Base-by-base conservation (phyloP, 805 yeast species). In the Candida bentonensis region DNA sequence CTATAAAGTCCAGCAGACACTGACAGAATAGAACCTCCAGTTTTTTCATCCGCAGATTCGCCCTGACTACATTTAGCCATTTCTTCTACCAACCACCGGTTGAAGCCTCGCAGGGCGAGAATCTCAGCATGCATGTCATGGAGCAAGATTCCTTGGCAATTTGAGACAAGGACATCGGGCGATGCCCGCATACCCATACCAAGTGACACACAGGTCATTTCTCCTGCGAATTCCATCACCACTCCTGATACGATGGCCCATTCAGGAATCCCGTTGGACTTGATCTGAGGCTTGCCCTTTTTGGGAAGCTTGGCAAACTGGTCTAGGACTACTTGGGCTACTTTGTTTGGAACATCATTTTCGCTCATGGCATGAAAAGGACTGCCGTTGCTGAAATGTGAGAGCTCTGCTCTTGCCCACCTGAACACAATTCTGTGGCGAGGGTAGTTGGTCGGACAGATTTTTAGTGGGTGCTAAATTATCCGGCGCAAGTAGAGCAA, bases 41-140 rank as follows among this genome's bases (percentile, higher is more conserved):
- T 42, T 13, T 27, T 22, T 15, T 39, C 33, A 33, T 27, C 20
- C 51, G 42, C 15, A 11, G 4, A 21, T 26, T 21, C 23, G 40
- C 33, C 17, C n/a, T n/a, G n/a, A n/a, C n/a, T n/a, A n/a, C n/a
- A n/a, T n/a, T 21, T 44, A 36, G 15, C 51, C 56, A 4, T 47
- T 42, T 11, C 78, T 15, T 73, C 62, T 21, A 85, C 45, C 20
- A 84, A 50, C 43, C 65, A 70, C 51, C 72, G 60, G 52, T 88
- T 88, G 56, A 89, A 76, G 1, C 77, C 73, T 22, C 97, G 62
- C 0, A 88, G 46, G 0, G 82, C 74, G 15, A 92, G 61, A 1
- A 87, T 72, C 56, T 89, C 98, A 0, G 97, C 96, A 63, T 89
- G 98, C 58, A 79, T 67, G 59, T 89, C 97, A 55, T 89, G 97